A percentile compares a stretch with the other conserved stretches of the same genome.
Evolutionary conservation across 2,329 filamentous ascomycete species (phyloP).

Genomic region (Penicillium sp.): DNA sequence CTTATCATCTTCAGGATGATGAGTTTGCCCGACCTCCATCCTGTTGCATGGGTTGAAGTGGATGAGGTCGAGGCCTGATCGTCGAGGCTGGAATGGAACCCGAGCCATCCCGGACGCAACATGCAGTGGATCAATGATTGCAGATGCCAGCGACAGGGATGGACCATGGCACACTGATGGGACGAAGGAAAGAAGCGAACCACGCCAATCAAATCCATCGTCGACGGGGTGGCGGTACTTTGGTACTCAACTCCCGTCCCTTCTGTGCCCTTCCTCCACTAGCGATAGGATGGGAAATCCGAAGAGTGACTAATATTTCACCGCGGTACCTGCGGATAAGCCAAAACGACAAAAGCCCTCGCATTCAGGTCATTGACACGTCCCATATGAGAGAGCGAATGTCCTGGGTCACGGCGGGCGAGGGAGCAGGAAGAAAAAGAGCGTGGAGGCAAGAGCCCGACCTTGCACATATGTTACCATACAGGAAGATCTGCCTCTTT

Average conservation of each 20-base stretch:
- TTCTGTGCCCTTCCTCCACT: conserved; percentile 1
- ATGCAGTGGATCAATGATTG: neutral
- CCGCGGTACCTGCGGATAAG: conserved; percentile 22
- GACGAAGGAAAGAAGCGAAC: neutral
- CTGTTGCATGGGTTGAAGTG: neutral
- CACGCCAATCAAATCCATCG: neutral
- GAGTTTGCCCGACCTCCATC: too few relatives aligned
- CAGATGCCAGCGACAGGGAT: neutral
- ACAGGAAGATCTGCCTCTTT: neutral
- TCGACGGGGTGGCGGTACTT: conserved; percentile 6
- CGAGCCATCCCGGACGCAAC: neutral
- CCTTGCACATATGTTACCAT: conserved; percentile 11
- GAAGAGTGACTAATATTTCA: conserved; percentile 4
- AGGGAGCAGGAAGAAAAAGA: conserved; percentile 2
- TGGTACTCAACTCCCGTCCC: neutral
- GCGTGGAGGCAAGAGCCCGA: conserved; percentile 15
- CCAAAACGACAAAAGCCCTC: conserved; percentile 3
- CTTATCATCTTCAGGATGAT: too few relatives aligned
- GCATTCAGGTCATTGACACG: conserved; percentile 8
- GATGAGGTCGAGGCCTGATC: neutral
- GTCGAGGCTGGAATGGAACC: neutral
- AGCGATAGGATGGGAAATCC: conserved; percentile 2
- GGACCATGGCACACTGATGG: conserved; percentile 2
- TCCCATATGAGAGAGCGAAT: conserved; percentile 10
- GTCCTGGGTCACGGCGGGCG: neutral